Evolutionary conservation across 306 rosid genomes (phyloP).

Genomic region (Castanopsis chinensis): DNA sequence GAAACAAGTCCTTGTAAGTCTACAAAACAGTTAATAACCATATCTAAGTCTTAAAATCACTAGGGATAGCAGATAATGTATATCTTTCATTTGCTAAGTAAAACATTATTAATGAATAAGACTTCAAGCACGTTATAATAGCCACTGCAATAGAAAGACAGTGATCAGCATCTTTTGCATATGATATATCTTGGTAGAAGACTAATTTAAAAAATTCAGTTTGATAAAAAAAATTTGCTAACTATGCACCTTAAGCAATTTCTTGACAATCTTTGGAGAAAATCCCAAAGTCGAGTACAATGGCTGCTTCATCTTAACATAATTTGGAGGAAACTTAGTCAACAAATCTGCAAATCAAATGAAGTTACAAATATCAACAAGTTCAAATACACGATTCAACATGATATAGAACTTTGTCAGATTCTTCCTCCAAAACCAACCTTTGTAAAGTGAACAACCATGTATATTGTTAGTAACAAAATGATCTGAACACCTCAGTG

Average conservation of each 20-base stretch:
- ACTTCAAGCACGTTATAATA: not conserved
- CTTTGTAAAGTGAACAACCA: constrained; percentile 80
- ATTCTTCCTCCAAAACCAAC: constrained; percentile 39
- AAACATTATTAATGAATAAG: not conserved
- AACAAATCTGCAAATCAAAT: constrained; percentile 54
- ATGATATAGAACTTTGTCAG: not conserved
- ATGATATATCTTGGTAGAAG: not conserved
- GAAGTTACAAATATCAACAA: constrained; percentile 21
- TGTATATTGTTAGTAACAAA: constrained; percentile 44
- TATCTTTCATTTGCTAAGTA: not conserved
- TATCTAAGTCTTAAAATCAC: not conserved
- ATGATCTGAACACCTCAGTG: constrained; percentile 50
- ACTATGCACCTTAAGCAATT: constrained; percentile 74
- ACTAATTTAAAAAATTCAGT: not conserved
- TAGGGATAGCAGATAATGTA: not conserved
- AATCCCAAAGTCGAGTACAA: constrained; percentile 83
- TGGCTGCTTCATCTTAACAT: constrained; percentile 84
- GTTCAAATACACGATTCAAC: constrained; percentile 13
- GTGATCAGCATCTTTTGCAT: not conserved
- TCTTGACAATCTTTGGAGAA: constrained; percentile 74
- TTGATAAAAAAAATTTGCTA: not conserved
- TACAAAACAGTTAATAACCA: too few species aligned
- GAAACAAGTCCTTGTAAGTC: not conserved
- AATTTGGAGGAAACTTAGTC: constrained; percentile 79
- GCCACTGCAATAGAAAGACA: not conserved